Conservation (phyloP, 441 rosid species). For the Isatis lusitanica region DNA sequence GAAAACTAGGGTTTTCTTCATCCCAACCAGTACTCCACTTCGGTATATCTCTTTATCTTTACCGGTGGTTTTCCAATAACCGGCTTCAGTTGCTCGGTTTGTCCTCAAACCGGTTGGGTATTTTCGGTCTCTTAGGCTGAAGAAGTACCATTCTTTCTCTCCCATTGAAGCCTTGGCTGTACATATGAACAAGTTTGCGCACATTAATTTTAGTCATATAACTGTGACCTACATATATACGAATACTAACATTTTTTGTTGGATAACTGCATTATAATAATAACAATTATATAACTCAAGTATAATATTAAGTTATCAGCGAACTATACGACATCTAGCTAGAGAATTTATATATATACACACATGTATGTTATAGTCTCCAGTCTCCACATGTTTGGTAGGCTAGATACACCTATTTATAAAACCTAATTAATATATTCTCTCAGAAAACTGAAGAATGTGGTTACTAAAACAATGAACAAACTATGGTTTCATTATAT, state of each 20-base stretch:
- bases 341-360: background rate
- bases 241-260: background rate
- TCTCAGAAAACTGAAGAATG: background rate
- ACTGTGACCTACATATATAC: background rate
- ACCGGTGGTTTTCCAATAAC: slow-evolving; percentile 81
- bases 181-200: slow-evolving; percentile 5
- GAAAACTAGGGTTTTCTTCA: slow-evolving; percentile 83
- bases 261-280: background rate
- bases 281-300: too few species aligned
- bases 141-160: slow-evolving; percentile 80
- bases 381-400: slow-evolving; percentile 36
- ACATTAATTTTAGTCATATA: background rate
- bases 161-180: slow-evolving; percentile 77
- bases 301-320: background rate
- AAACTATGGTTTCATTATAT: slow-evolving; percentile 12
- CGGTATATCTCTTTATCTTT: slow-evolving; percentile 67
- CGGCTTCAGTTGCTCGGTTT: slow-evolving; percentile 73
- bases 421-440: background rate
- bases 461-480: background rate
- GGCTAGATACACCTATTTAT: slow-evolving; percentile 31
- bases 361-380: background rate
- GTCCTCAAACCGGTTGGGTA: slow-evolving; percentile 80
- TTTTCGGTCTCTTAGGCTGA: slow-evolving; percentile 63
- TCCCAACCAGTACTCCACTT: slow-evolving; percentile 54
- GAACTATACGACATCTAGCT: slow-evolving; percentile 7